Base-by-base conservation (phyloP, 2,329 filamentous ascomycete genomes). In the Cryoendolithus antarcticus region DNA sequence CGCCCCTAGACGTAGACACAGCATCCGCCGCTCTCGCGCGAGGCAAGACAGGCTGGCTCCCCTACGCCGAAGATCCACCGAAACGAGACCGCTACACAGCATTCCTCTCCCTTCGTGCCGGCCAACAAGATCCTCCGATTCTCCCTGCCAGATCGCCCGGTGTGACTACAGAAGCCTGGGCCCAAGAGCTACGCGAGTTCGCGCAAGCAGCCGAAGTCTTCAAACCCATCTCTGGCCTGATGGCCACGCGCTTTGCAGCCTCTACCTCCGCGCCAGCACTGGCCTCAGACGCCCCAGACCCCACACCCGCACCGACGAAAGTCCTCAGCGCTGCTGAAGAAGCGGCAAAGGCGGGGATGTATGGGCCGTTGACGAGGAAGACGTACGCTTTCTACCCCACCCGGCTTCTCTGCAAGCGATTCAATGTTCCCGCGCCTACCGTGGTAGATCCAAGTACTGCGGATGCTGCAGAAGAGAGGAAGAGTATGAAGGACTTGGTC, bases 261-360 rank as follows among this genome's bases (percentile, higher is more conserved):
- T 74, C 75, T 6, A 67, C 72, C 11, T 39, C 43, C 4, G 38
- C 48, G 32, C 52, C 51, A 24, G 48, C 39, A 56, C 42, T 53
- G 1, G 53, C 59, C 1, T 53, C 56, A 7, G 65, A 63, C 28
- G 42, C 50, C 4, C 49, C 52, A 4, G 46, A 47, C 24, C 34
- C 42, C 4, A 35, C 35, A 19, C 21, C 68, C 0, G 50, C 62
- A 6, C 59, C 36, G 2, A 34, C 64, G 15, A 85, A 80, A 50
- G 69, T 71, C 3, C 70, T 77, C 44, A 82, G 94, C 52, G 80
- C 88, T 0, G 85, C 86, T 8, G 82, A 88, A 55, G 80, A 85
- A 50, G 91, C 91, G 1, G 91, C 91, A 6, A 83, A 74, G 53
- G 66, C 95, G 56, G 86, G 86, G 41, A 94, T 96, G 86, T 95